Conservation (phyloP, 2,329 filamentous ascomycete species). For the Aspergillus novoparasiticus region DNA sequence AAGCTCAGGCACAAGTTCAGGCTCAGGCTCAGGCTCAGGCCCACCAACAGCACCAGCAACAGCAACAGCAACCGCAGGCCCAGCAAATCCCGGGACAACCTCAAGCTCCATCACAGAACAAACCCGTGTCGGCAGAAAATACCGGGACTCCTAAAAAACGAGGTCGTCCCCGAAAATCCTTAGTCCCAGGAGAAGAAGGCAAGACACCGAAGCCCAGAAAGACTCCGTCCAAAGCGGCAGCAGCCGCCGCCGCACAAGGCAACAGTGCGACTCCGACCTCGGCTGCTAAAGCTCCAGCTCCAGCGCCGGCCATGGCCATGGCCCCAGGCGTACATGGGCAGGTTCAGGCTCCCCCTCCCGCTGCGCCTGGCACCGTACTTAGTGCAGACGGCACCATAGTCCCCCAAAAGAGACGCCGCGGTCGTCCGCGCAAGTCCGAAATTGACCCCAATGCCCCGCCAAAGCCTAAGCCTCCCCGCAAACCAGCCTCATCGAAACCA, state of each 20-base stretch:
- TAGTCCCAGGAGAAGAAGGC: conserved; percentile 19
- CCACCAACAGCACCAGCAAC: background rate
- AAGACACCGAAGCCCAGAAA: conserved; percentile 21
- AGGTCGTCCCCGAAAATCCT: conserved; percentile 34
- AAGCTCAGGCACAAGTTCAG: background rate
- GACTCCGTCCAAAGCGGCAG: background rate
- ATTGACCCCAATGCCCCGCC: conserved; percentile 18
- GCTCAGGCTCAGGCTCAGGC: background rate
- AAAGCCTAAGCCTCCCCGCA: conserved; percentile 24
- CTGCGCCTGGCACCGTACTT: conserved; percentile 9
- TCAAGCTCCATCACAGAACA: background rate
- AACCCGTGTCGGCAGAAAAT: conserved; percentile 9
- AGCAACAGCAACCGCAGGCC: background rate
- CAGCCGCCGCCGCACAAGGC: conserved; percentile 1
- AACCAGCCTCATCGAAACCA: conserved; percentile 21
- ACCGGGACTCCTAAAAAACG: conserved; percentile 26
- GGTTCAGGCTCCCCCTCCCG: background rate
- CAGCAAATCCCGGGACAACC: background rate
- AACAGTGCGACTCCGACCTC: background rate
- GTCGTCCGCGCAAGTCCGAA: conserved; percentile 29
- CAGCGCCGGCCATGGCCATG: background rate
- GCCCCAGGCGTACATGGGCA: background rate
- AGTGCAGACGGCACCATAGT: conserved; percentile 22
- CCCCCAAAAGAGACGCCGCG: conserved; percentile 26
- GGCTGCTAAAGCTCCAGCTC: background rate